These are phyloP conservation scores for Xylaria nigripes DNA, from an alignment of 495 filamentous ascomycete species.

Conservation along the genomic window DNA sequence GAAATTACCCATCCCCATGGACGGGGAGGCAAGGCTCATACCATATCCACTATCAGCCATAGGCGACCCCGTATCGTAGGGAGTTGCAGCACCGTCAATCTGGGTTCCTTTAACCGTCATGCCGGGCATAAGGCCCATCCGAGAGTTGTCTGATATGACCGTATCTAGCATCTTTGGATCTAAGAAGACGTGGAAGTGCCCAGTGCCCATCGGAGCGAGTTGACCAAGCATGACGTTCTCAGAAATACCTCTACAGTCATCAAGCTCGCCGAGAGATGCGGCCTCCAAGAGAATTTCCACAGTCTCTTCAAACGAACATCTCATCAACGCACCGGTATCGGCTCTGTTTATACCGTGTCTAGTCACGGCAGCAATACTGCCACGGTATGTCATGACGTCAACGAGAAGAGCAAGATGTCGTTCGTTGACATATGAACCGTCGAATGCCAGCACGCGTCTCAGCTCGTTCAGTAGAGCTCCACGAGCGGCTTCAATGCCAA, in stretches of 20 bases:
- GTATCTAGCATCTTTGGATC: conserved; percentile 94
- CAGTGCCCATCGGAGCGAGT: conserved; percentile 91
- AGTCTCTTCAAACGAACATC: conserved; percentile 98
- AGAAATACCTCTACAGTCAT: conserved; percentile 94
- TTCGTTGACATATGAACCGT: conserved; percentile 98
- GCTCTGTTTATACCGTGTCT: conserved; percentile 97
- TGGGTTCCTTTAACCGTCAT: conserved; percentile 65
- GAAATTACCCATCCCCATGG: conserved; percentile 79
- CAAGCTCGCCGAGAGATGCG: conserved; percentile 85
- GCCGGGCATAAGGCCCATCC: conserved; percentile 67
- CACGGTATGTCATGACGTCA: conserved; percentile 95
- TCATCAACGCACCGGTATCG: conserved; percentile 96
- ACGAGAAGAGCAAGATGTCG: conserved; percentile 93
- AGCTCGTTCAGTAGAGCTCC: conserved; percentile 78
- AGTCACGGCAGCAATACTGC: conserved; percentile 88
- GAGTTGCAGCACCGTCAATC: conserved; percentile 80
- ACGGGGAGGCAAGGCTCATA: conserved; percentile 49
- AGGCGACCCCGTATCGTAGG: conserved; percentile 88
- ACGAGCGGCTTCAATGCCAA: conserved; percentile 92
- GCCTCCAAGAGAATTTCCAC: conserved; percentile 97
- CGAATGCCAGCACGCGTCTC: conserved; percentile 85
- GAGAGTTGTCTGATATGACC: conserved; percentile 80
- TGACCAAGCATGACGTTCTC: conserved; percentile 99
- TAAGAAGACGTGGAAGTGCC: conserved; percentile 83
- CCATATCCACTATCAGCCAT: conserved; percentile 61